phyloP scores from a whole-genome alignment of 208 protist species.

The Trichomonas tenax region DNA sequence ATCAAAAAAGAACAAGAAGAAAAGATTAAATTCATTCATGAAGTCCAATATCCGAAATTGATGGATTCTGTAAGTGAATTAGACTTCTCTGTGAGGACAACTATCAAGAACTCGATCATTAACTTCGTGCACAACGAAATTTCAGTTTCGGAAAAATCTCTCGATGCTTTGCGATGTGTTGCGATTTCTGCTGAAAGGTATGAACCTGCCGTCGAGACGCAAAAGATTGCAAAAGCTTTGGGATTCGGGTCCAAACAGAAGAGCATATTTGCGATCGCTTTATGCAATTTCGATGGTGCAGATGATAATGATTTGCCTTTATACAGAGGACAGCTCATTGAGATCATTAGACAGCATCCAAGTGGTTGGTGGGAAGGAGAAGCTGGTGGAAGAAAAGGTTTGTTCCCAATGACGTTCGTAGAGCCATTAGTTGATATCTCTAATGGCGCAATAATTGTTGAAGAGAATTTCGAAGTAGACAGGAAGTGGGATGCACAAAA shows the following conservation, averaged over 20 bases:
- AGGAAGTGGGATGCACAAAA: neutral
- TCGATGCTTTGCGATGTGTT: neutral
- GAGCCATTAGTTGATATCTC: neutral
- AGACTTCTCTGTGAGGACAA: neutral
- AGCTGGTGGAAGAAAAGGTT: neutral
- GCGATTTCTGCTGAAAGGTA: neutral
- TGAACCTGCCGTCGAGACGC: neutral
- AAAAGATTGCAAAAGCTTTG: neutral
- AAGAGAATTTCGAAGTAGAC: neutral
- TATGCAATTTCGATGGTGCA: neutral
- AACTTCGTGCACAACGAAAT: neutral
- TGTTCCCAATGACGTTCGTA: conserved; percentile 11
- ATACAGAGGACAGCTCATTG: neutral
- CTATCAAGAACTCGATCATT: neutral
- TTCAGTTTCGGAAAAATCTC: neutral
- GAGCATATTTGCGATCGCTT: neutral
- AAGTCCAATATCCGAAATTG: neutral
- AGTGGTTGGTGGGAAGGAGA: conserved; percentile 20
- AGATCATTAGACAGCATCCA: neutral
- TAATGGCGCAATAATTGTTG: neutral
- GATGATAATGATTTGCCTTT: neutral
- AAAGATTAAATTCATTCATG: neutral
- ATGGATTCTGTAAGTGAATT: neutral
- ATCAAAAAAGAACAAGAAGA: neutral
- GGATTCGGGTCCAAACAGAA: neutral